Percentiles rank a stretch among this genome's conserved stretches.
Evolutionary conservation across 2,329 filamentous ascomycete genomes (phyloP).

Genomic region (Diplocarpon mali): DNA sequence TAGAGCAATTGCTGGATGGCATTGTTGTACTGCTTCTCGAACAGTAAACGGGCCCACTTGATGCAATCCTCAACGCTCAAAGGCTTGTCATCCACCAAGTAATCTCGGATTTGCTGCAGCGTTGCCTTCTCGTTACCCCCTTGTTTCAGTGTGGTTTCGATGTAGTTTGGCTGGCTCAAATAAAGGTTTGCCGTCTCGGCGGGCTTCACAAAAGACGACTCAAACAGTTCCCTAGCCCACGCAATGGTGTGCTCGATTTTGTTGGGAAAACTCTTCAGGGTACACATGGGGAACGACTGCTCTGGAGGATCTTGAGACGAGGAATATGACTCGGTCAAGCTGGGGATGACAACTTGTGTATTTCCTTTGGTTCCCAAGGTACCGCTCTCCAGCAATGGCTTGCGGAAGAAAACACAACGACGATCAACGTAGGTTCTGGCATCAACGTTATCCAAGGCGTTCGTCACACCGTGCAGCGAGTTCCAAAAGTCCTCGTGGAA

Average conservation of each 20-base stretch:
- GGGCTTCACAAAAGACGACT: conserved; percentile 85
- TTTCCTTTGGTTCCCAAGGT: conserved; percentile 99
- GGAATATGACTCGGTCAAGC: conserved; percentile 92
- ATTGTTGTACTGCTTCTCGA: conserved; percentile 96
- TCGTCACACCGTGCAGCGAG: conserved; percentile 80
- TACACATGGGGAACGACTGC: conserved; percentile 99
- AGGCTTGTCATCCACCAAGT: conserved; percentile 83
- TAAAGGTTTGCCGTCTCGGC: conserved; percentile 93
- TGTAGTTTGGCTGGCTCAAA: conserved; percentile 80
- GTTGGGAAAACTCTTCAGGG: conserved; percentile 93
- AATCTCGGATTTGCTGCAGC: conserved; percentile 80
- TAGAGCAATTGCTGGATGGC: conserved; percentile 89
- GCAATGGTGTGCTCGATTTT: conserved; percentile 98
- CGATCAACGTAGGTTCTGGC: conserved; percentile 93
- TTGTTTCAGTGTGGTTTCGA: conserved; percentile 79
- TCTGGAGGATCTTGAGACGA: conserved; percentile 95
- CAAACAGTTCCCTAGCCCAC: conserved; percentile 93
- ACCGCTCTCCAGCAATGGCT: conserved; percentile 89
- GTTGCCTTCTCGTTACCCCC: conserved; percentile 92
- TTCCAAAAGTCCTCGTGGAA: conserved; percentile 95
- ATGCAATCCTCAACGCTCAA: conserved; percentile 93
- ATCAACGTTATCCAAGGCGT: conserved; percentile 94
- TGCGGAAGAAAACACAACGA: conserved; percentile 96
- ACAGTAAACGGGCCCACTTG: conserved; percentile 84
- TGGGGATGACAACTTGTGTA: conserved; percentile 87